Evolutionary conservation across 2,329 filamentous ascomycete species (phyloP), one percentile per base, ranked within the genome.

Genomic region (Exutisphaerella laricina): DNA sequence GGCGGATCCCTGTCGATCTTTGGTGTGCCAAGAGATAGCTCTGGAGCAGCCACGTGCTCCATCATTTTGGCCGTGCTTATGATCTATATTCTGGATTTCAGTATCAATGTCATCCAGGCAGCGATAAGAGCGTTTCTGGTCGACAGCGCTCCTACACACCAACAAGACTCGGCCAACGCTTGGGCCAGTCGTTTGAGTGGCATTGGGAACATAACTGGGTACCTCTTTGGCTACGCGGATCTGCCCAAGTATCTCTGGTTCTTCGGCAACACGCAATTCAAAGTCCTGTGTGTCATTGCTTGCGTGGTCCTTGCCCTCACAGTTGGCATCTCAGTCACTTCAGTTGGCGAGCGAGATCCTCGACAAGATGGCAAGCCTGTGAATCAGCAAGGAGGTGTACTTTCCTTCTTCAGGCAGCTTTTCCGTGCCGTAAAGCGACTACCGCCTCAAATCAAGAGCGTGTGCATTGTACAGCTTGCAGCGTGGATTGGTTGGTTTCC

Each of bases 401-500:
- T 90, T 3, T 69, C 79, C 2, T 95, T 97, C 68, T 96, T 96
- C 70, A 75, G 72, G 52, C 78, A 80, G 55, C 80, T 95, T 2
- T 82, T 84, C 62, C 77, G 74, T 36, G 88, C 88, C 0, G 84
- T 95, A 51, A 79, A 76, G 56, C 77, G 81, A 28, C 72, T 97
- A 5, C 89, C 90, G 1, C 82, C 82, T 0, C 88, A 94, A 65
- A 94, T 97, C 51, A 81, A 84, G 58, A 85, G 84, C 21, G 95
- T 97, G 53, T 96, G 90, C 68, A 88, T 87, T 77, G 84, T 88
- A 4, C 86, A 94, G 56, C 94, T 96, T 62, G 96, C 89, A 87
- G 84, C 85, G 13, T 97, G 90, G 89, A 92, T 97, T 54, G 89
- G 88, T 48, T 96, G 90, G 89, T 97, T 96, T 59, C 90, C 90